Evolutionary conservation across 1,284 basidiomycete genomes (phyloP).

Genomic region (Cryptococcus sp.): DNA sequence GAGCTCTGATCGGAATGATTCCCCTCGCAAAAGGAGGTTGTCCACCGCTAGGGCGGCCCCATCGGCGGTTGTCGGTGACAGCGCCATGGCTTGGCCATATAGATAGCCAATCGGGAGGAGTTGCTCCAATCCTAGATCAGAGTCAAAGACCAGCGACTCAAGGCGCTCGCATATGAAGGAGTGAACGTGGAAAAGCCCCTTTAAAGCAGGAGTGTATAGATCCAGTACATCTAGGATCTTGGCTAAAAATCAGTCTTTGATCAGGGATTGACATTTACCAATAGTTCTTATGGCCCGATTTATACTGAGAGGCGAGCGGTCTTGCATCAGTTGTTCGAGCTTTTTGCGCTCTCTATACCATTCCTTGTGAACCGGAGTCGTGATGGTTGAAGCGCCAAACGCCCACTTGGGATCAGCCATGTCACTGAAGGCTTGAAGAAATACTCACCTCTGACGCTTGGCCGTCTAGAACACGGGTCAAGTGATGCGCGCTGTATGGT

Average conservation of each 20-base stretch:
- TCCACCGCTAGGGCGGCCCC: constrained; percentile 25
- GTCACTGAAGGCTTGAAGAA: not conserved
- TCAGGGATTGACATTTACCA: constrained; percentile 10
- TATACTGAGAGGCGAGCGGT: constrained; percentile 13
- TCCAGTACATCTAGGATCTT: constrained; percentile 34
- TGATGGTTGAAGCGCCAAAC: not conserved
- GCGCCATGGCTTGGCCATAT: constrained; percentile 32
- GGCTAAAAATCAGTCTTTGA: constrained; percentile 7
- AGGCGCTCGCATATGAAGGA: constrained; percentile 25
- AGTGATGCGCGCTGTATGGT: too few species aligned
- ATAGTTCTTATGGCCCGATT: constrained; percentile 20
- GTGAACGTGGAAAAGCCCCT: constrained; percentile 32
- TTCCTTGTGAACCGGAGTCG: constrained; percentile 11
- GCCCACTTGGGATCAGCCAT: not conserved
- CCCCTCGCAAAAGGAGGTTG: constrained; percentile 17
- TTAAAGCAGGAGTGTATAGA: constrained; percentile 26
- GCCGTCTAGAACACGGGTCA: constrained; percentile 23
- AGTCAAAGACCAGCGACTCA: constrained; percentile 28
- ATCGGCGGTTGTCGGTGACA: constrained; percentile 25
- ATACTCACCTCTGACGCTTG: constrained; percentile 23
- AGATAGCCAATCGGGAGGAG: constrained; percentile 21
- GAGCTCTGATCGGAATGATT: constrained; percentile 14
- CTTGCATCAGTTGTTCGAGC: constrained; percentile 13
- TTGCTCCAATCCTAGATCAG: not conserved
- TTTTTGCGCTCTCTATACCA: constrained; percentile 19